phyloP scores from a whole-genome alignment of 2,329 filamentous ascomycete genomes.

The Ophiostoma piceae region DNA sequence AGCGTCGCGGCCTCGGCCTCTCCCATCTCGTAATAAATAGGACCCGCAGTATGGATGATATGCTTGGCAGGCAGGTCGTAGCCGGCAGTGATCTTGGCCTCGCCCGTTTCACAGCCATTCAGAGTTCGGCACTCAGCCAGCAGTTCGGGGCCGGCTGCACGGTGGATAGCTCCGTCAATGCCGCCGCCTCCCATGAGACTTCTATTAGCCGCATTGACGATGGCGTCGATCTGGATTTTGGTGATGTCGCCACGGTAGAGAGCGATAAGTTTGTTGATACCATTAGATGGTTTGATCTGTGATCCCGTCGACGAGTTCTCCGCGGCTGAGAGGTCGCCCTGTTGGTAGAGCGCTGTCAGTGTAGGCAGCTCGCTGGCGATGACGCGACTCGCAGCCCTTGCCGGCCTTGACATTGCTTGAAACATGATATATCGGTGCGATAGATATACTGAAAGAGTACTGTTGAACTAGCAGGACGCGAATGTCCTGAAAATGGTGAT shows the following conservation, averaged over 20 bases:
- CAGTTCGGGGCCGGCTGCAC: constrained; percentile 67
- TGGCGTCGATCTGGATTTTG: constrained; percentile 67
- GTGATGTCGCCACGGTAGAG: constrained; percentile 78
- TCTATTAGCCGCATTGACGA: constrained; percentile 88
- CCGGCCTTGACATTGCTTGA: not conserved
- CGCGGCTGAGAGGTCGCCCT: not conserved
- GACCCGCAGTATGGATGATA: constrained; percentile 88
- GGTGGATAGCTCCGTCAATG: constrained; percentile 82
- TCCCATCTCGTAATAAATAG: constrained; percentile 53
- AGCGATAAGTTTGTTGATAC: constrained; percentile 65
- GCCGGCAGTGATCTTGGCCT: constrained; percentile 75
- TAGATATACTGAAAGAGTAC: not conserved
- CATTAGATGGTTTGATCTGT: constrained; percentile 38
- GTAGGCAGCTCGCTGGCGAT: not conserved
- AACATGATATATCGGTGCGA: not conserved
- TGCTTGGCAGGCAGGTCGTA: constrained; percentile 70
- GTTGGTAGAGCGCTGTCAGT: constrained; percentile 8
- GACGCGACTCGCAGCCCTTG: not conserved
- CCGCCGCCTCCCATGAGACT: constrained; percentile 81
- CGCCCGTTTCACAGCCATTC: constrained; percentile 67
- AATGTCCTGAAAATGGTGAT: not conserved
- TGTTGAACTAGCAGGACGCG: not conserved
- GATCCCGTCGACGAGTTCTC: not conserved
- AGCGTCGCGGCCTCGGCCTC: constrained; percentile 41
- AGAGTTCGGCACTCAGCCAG: constrained; percentile 66